Base-by-base conservation (phyloP, 2,329 filamentous ascomycete genomes). In the Escovopsis sp. region DNA sequence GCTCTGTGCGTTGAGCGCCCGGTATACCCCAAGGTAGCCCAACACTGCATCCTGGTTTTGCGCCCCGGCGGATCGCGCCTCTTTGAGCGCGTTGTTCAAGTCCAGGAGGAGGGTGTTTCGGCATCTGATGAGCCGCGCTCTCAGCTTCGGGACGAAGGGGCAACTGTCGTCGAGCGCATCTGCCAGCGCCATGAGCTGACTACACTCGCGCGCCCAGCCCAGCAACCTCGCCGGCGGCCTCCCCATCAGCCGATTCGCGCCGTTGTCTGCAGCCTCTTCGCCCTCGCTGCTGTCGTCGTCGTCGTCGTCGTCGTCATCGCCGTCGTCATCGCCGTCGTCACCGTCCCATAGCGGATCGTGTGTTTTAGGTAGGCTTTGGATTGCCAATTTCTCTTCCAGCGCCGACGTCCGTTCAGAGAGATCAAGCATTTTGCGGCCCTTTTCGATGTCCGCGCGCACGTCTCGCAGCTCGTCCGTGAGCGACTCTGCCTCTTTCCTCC, bases 401-500 rank as follows among this genome's bases (percentile, higher is more conserved):
- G 73, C 70, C 6, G 66, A 64, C 33, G 86, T 54, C 43, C 78
- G 58, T 47, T 77, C 75, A 42, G 82, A 75, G 15, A 82, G 61
- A 56, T 86, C 82, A 26, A 88, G 56, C 64, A 88, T 68, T 50
- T 68, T 68, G 47, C 76, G 61, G 0, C 74, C 77, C 2, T 60
- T 50, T 51, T 82, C 76, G 36, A 89, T 79, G 40, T 79, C 68
- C 11, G 64, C 61, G 45, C 77, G 69, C 5, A 88, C 71, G n/a
- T 55, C 63, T 47, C 69, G 72, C 55, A 88, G 74, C 59, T 93
- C 78, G n/a, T 65, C 59, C 43, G 85, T 67, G 41, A 87, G 61
- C 4, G 56, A 60, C 33, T 68, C 67, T 2, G 87, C 74, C 51
- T 89, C 80, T 18, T 62, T 61, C 23, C 75, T 76, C 48, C 81